Evolutionary conservation across 345 rosid genomes (phyloP), one percentile per base, ranked within the genome.

Genomic region (Linum tenue): DNA sequence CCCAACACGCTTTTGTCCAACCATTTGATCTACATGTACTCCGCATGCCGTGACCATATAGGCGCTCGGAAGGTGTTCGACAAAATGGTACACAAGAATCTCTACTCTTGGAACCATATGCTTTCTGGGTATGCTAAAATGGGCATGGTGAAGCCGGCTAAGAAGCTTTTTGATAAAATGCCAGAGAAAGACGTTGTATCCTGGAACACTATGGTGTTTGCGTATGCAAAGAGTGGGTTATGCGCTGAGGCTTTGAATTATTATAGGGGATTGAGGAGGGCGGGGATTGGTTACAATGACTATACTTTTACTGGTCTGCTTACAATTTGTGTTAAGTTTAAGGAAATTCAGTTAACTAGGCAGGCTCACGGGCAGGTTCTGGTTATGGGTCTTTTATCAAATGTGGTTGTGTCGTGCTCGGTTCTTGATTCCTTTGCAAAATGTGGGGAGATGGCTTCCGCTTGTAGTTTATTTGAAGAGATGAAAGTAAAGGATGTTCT

Each of bases 291-390:
- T 64, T 82, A 44, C 70, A 88, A 82, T 56, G 85, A 79, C 75
- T 89, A 81, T 60, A 85, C 85, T 75, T 85, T 91, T 75, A 77
- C 84, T 0, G 96, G 94, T 37, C 51, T 88, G 63, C 66, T 85
- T 78, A 85, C 79, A 2, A 79, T 81, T 35, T 86, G 91, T 71
- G 90, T 83, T 39, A 85, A 81, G 76, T 56, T 64, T 5, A 77
- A 67, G 68, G 83, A 83, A 5, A 41, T 78, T 71, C 64, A 64
- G 63, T 79, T 86, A 42, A 75, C 68, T 42, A 74, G 66, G 72
- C 94, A 86, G 83, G 86, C 80, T 78, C 96, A 86, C 69, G 90
- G 86, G 72, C 96, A 91, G 82, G 81, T 88, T 76, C 62, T 91
- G 62, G 75, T 82, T 67, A 65, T 74, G 67, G 98, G 95, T 6